Evolutionary conservation across 352 stramenopile genomes (phyloP), one percentile per base, ranked within the genome.

Genomic region (Pythium periplocum): DNA sequence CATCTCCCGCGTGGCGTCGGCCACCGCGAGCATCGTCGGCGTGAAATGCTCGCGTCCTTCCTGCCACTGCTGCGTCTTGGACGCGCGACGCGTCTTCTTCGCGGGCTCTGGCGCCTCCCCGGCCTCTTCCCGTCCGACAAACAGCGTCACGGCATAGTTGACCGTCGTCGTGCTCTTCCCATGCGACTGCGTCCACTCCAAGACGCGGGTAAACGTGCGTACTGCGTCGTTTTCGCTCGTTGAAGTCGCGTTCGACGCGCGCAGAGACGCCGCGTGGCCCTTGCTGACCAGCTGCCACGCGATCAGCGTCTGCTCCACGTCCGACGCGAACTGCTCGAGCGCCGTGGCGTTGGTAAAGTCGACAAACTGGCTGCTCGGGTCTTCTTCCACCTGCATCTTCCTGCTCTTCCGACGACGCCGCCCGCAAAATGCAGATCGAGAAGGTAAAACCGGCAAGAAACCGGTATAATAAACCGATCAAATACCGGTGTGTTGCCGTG

Each of bases 301-400:
- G 37, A 87, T 78, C 30, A 93, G 71, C 49, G 73, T 70, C 61
- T 90, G 78, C 64, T 93, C 83, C 36, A 87, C 43, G 59, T 86
- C 79, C 31, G 83, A 75, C 10, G 87, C 61, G 68, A 93, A 89
- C 66, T 88, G 78, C 64, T 93, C 83, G 46, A 83, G 68, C 56
- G 65, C 66, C 36, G 83, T 93, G 49, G 81, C 83, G 59, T 91
- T 93, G 52, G 83, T 93, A 51, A 88, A 93, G 65, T 93, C 83
- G 45, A 93, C 77, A 58, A 91, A 93, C 48, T 90, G 83, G 55
- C 74, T 87, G 72, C 77, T 86, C 49, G 81, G 81, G 59, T 93
- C 83, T 61, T 93, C 75, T 47, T 93, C 83, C 49, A 91, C 82
- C 61, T 86, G 60, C 74, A 83, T 66, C 44, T 9, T 53, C 47